Conservation (phyloP, 2,329 filamentous ascomycete genomes). For the Pyricularia grisea region DNA sequence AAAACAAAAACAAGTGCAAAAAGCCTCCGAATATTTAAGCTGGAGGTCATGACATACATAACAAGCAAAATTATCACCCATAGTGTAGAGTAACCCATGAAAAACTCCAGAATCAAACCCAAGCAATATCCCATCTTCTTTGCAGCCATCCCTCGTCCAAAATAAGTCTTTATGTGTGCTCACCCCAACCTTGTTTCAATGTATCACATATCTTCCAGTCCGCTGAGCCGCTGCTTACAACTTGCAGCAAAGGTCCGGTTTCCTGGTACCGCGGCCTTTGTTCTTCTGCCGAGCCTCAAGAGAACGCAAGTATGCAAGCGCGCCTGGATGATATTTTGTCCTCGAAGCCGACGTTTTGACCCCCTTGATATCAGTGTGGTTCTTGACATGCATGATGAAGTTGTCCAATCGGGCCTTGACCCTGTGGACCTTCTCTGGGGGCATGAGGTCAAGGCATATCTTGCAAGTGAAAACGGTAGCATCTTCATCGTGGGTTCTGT, state of each 20-base stretch:
- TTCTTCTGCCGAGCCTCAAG: background rate
- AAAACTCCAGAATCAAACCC: background rate
- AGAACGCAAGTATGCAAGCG: background rate
- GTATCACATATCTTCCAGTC: background rate
- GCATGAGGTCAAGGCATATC: background rate
- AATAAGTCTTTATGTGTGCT: background rate
- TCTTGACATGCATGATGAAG: conserved; percentile 1
- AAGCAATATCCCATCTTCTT: background rate
- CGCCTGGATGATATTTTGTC: background rate
- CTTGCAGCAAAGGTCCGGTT: background rate
- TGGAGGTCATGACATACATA: background rate
- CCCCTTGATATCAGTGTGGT: background rate
- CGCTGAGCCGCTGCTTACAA: background rate
- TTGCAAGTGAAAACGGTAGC: background rate
- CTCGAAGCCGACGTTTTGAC: background rate
- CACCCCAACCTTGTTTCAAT: background rate
- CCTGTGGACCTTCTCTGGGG: background rate
- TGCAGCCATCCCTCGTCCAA: background rate
- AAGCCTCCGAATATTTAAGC: background rate
- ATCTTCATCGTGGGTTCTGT: background rate
- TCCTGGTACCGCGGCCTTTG: background rate
- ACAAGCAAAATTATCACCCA: background rate
- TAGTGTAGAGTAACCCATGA: background rate
- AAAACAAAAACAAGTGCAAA: background rate
- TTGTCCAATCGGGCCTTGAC: background rate